Base-by-base conservation (phyloP, 2,329 filamentous ascomycete genomes). In the Seiridium cupressi region DNA sequence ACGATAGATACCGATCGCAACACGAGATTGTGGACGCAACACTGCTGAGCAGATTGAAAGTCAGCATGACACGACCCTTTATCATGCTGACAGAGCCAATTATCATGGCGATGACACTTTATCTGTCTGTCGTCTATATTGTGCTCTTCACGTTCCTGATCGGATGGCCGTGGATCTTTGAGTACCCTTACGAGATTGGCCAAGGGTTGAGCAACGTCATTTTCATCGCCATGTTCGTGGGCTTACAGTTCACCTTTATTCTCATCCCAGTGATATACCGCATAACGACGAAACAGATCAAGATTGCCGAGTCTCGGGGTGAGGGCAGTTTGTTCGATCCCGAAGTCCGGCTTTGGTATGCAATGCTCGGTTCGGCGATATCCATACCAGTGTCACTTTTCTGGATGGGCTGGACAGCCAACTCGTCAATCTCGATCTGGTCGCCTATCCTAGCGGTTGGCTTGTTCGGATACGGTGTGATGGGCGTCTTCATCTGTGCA, bases 1-100 rank as follows among this genome's bases (percentile, higher is more conserved):
- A 89, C 61, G 73, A 79, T n/a, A 77, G 82, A 51, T 90, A 84
- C 74, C 78, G 80, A 56, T 88, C 87, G 7, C 83, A 86, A 5
- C 88, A 89, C 59, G 88, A 90, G 70, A 83, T 82, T 57, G 71
- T 84, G 3, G 63, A 65, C 3, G 66, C 68, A 64, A 76, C 85
- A 51, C 77, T 83, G 44, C 85, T 85, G 3, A 83, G 89, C 53
- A 69, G 76, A 3, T 72, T 76, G 9, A 82, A 79, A 0, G 70
- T 84, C 9, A 69, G 82, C 46, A 76, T 76, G 64, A 73, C 74
- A 3, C 68, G 79, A 0, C 79, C 79, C 0, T 80, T 78, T 32
- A 60, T 72, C 31, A 75, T 77, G 69, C 57, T 74, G 1, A 71
- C 69, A 0, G 76, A 77, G 51, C 74, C 73, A 0, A 77, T 76